phyloP scores from a whole-genome alignment of 75 land plant genomes.

The Selaginella moellendorffii region DNA sequence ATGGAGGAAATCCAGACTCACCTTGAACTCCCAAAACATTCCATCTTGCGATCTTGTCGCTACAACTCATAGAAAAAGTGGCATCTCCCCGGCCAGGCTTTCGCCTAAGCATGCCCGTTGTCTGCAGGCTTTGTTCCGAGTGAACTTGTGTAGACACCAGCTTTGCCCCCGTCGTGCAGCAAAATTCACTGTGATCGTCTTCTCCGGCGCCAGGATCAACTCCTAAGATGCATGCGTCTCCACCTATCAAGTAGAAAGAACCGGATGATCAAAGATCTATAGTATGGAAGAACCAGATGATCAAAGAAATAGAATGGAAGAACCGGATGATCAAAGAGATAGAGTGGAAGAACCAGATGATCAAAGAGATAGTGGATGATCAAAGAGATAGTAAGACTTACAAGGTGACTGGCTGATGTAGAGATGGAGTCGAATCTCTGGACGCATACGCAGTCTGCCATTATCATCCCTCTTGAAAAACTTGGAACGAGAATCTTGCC shows the following conservation, averaged over 20 bases:
- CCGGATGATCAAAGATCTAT: too few relatives aligned
- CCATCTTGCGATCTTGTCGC: constrained; percentile 94
- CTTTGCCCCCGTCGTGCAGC: neutral
- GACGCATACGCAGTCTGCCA: constrained; percentile 11
- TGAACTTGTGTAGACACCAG: too few relatives aligned
- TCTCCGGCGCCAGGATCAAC: too few relatives aligned
- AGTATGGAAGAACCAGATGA: too few relatives aligned
- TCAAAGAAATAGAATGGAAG: too few relatives aligned
- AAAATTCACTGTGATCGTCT: too few relatives aligned
- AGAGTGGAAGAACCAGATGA: too few relatives aligned
- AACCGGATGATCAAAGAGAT: too few relatives aligned
- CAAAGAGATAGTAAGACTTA: too few relatives aligned
- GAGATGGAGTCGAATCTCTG: constrained; percentile 55
- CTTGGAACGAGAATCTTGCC: too few relatives aligned
- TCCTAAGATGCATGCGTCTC: constrained; percentile 54
- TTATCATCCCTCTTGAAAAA: neutral
- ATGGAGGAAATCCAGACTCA: too few relatives aligned
- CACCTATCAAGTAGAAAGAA: constrained; percentile 29
- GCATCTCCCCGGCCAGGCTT: constrained; percentile 99
- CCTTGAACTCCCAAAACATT: constrained; percentile 97
- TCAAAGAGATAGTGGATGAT: too few relatives aligned
- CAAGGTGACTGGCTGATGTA: constrained; percentile 86
- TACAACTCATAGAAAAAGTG: constrained; percentile 92
- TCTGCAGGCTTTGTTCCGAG: constrained; percentile 14
- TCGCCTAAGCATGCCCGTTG: constrained; percentile 47